Base-by-base conservation (phyloP, 2,329 filamentous ascomycete species). In the Polychaeton citri region DNA sequence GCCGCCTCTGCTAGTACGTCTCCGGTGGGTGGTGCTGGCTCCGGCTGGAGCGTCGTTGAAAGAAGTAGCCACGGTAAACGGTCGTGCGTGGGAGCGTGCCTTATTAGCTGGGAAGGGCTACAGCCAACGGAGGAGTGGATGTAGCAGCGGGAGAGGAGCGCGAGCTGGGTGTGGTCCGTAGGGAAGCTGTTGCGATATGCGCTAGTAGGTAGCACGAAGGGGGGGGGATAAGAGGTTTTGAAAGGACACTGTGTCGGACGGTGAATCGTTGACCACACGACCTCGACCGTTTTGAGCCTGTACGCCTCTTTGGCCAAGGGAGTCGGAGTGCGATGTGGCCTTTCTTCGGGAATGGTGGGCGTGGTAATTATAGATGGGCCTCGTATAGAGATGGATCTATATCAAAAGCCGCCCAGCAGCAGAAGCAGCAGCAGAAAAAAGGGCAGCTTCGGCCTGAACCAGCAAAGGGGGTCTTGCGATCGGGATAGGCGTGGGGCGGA, bases 1-100 rank as follows among this genome's bases (percentile, higher is more conserved):
- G 33, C 42, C 31, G 21, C 37, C 37, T 21, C 40, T 34, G 33
- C 37, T 40, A 15, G 37, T 32, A 32, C 45, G 45, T 35, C 45
- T 39, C 32, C 45, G 45, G 28, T 47, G 43, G 30, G 24, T 28
- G 24, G 7, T 28, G 24, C 12, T 12, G 7, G 24, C 24, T 15
- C 24, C 24, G 24, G 15, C 24, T 12, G 24, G 24, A 28, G 24
- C 24, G 24, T 28, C 24, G 24, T 28, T 28, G 7, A 15, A 28
- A 7, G 24, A 28, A 28, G 24, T 28, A 28, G 24, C 24, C 24
- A 28, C 12, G 24, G 24, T 28, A 12, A 15, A 15, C 7, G 24
- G 24, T 10, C 12, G 3, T 28, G 24, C 3, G 15, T 7, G 24
- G n/a, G 4, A 28, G 12, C 24, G 24, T 28, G 24, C 24, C 24